Evolutionary conservation across 163 green algal genomes (phyloP).

Genomic region (Scenedesmus sp.): DNA sequence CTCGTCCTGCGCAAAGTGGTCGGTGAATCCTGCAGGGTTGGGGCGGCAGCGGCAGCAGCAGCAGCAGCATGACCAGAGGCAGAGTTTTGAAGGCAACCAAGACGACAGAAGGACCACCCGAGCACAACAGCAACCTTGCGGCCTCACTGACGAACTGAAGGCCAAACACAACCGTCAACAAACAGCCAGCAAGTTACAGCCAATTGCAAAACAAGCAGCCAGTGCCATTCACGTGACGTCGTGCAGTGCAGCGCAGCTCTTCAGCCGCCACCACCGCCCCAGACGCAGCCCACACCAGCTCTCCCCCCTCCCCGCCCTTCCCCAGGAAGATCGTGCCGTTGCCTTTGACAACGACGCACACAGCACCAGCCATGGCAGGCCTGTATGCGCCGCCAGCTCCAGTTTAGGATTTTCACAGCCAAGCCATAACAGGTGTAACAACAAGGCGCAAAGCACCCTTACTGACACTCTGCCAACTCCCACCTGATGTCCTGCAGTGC

Average conservation of each 20-base stretch:
- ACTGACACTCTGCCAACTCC: too few relatives aligned
- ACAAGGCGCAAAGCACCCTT: too few relatives aligned
- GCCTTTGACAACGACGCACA: constrained; percentile 84
- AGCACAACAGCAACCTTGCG: too few relatives aligned
- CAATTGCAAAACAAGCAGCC: too few relatives aligned
- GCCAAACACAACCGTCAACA: too few relatives aligned
- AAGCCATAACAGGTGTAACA: not conserved
- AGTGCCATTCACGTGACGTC: constrained; percentile 66
- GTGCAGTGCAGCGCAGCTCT: constrained; percentile 91
- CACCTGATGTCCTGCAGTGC: constrained; percentile 86
- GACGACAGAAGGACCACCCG: too few relatives aligned
- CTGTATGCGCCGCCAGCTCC: constrained; percentile 92
- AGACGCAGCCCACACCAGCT: constrained; percentile 94
- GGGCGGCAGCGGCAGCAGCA: too few relatives aligned
- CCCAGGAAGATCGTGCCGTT: constrained; percentile 97
- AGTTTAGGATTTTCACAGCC: too few relatives aligned
- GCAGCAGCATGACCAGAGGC: too few relatives aligned
- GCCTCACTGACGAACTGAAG: too few relatives aligned
- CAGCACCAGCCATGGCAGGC: constrained; percentile 82
- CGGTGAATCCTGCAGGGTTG: constrained; percentile 70
- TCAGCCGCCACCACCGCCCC: constrained; percentile 93
- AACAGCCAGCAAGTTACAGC: too few relatives aligned
- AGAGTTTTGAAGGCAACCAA: too few relatives aligned
- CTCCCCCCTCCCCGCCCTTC: constrained; percentile 68
- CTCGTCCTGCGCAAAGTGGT: constrained; percentile 91